phyloP scores from a whole-genome alignment of 805 yeast genomes.

The Nakazawaea wickerhamii region DNA sequence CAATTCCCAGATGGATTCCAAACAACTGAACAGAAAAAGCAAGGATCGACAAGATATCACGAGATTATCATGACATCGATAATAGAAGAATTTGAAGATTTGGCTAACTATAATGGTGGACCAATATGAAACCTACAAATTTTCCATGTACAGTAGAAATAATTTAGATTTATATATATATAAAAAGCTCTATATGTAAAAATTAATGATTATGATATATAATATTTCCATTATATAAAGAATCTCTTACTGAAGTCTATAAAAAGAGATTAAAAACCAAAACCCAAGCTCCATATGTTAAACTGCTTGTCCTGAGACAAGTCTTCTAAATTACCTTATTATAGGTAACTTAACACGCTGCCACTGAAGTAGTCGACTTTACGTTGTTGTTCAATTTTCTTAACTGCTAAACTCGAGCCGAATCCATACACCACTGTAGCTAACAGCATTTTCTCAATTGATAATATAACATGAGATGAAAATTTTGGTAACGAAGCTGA shows the following conservation, averaged over 20 bases:
- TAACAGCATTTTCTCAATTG: constrained; percentile 6
- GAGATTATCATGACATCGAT: background rate
- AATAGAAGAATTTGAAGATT: constrained; percentile 3
- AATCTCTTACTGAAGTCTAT: background rate
- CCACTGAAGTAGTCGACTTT: constrained; percentile 3
- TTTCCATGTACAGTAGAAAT: too few relatives aligned
- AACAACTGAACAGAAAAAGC: background rate
- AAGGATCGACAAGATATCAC: constrained; percentile 6
- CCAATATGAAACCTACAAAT: background rate
- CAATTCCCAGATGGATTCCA: constrained; percentile 9
- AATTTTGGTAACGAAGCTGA: background rate
- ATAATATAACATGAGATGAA: background rate
- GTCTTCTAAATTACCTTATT: background rate
- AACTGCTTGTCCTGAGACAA: background rate
- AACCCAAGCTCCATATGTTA: background rate
- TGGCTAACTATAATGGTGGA: background rate
- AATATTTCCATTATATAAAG: too few relatives aligned
- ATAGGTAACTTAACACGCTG: constrained; percentile 5
- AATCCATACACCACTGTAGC: constrained; percentile 6
- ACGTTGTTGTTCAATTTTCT: background rate
- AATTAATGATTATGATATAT: too few relatives aligned
- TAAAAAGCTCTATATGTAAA: too few relatives aligned
- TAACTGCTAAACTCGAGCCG: constrained; percentile 1
- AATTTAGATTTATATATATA: too few relatives aligned
- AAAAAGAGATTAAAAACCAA: constrained; percentile 1